Conservation (phyloP, 2,329 filamentous ascomycete species). For the Talaromyces marneffei region DNA sequence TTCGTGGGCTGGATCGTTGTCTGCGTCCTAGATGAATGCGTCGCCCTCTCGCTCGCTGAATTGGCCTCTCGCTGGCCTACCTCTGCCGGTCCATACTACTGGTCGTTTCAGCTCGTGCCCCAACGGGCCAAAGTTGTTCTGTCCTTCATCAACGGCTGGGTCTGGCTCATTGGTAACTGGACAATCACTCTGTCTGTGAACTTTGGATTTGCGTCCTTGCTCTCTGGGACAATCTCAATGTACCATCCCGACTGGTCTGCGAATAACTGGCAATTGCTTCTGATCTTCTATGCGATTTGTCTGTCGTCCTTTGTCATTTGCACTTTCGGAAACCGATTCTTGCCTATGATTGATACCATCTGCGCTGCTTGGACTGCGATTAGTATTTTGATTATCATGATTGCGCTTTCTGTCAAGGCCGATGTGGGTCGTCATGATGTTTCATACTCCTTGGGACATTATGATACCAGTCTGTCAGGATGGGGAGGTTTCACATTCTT, state of each 20-base stretch:
- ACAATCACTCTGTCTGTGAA: conserved; percentile 51
- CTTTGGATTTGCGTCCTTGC: conserved; percentile 51
- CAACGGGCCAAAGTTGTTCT: conserved; percentile 40
- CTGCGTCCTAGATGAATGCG: conserved; percentile 48
- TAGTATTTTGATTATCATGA: conserved; percentile 53
- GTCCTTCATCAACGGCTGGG: conserved; percentile 51
- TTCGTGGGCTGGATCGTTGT: conserved; percentile 55
- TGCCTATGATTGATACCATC: conserved; percentile 58
- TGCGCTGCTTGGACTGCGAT: conserved; percentile 53
- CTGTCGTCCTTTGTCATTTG: conserved; percentile 61
- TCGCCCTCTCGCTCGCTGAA: conserved; percentile 48
- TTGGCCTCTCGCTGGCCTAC: conserved; percentile 50
- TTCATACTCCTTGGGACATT: conserved; percentile 50
- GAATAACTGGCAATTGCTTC: conserved; percentile 60
- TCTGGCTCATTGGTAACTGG: conserved; percentile 50
- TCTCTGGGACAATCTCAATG: conserved; percentile 49
- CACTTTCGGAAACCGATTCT: conserved; percentile 59
- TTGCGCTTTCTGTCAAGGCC: conserved; percentile 52
- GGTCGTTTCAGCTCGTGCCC: conserved; percentile 47
- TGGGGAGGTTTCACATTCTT: conserved; percentile 58
- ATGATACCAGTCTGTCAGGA: conserved; percentile 51
- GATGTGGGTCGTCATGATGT: conserved; percentile 49
- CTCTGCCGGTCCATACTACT: conserved; percentile 50
- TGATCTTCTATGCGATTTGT: conserved; percentile 66
- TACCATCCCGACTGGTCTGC: conserved; percentile 50